Base-by-base conservation (phyloP, 805 yeast species). In the Jamesozyma jinghongensis region DNA sequence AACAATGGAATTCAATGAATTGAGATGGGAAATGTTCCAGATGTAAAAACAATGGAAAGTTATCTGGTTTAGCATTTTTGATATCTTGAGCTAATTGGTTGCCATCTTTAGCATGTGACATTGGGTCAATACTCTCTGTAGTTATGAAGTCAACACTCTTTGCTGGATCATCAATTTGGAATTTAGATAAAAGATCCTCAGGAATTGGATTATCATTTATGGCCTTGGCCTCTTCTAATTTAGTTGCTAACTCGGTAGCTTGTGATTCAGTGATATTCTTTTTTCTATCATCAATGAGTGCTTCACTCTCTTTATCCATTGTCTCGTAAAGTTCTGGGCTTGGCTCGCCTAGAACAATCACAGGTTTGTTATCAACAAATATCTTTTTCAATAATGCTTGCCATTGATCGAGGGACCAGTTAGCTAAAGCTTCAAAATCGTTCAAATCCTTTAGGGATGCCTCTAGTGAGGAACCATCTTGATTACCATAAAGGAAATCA, bases 201-300 rank as follows among this genome's bases (percentile, higher is more conserved):
- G 97, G 97, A 46, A 92, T 82, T 18, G 83, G 81, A n/a, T 53
- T 64, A 55, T 85, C 83, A 59, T 90, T 90, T 36, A 67, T 69
- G 2, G 57, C 66, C 50, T 77, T 79, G 0, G 97, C 97, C 0
- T 54, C 45, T 19, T 77, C 69, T 32, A 92, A 65, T 37, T 67
- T 65, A 19, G 69, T 57, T 11, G 65, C 74, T 32, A 85, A 61
- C 29, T 70, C 53, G 14, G 63, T 59, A 33, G 83, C 72, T 0
- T 92, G 94, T 0, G 67, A 67, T 33, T 69, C 67, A 13, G 88
- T 90, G 40, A 74, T 68, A 17, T 65, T 58, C 3, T 55, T 59
- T 40, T 69, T 69, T 57, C 86, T 75, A 11, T 72, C 70, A 32
- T 69, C 60, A 3, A 71, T 44, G 12, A 78, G 53, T 20, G 69